Evolutionary conservation across 305 asterid genomes (phyloP), one percentile per base, ranked within the genome.

Genomic region (Salvia sclarea): DNA sequence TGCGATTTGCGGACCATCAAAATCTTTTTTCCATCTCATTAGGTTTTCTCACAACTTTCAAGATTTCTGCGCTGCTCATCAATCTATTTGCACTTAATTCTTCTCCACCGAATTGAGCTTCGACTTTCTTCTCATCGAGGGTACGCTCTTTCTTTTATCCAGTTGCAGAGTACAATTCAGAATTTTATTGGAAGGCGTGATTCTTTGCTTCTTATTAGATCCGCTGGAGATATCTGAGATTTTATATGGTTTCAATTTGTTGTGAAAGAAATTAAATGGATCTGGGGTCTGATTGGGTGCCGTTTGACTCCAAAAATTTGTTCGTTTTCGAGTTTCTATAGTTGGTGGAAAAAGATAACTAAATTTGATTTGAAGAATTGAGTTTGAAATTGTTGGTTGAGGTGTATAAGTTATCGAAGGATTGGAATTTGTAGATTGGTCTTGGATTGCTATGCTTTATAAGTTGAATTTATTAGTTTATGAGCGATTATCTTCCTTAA

Each of bases 101-200:
- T 37, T 38, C 71, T 60, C 60, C 48, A 5, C n/a, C 66, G 48
- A 22, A 10, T 72, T 17, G 21, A 38, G 53, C 52, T 60, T 44
- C 70, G 4, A 31, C 65, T 59, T 28, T 38, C 49, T 59, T 64
- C 67, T 69, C 18, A 37, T 58, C 73, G 20, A 74, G 37, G 79
- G 75, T 69, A 52, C n/a, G 71, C 1, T 11, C 45, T 41, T 37
- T 43, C 49, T 47, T 8, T 49, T 50, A 1, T 52, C 31, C 74
- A 11, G 54, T 45, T 66, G 21, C 35, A 13, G 11, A 14, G 0
- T 60, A 4, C 60, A n/a, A 18, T 28, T 68, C 67, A 11, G 22
- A 31, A 6, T 7, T 49, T 33, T 25, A 18, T 61, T 31, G 18
- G 64, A 45, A 45, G 55, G 30, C 38, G 17, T 24, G 14, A 14